These are phyloP conservation scores for Amanita pallidorosea DNA, from an alignment of 768 basidiomycete genomes.

Conservation along the genomic window DNA sequence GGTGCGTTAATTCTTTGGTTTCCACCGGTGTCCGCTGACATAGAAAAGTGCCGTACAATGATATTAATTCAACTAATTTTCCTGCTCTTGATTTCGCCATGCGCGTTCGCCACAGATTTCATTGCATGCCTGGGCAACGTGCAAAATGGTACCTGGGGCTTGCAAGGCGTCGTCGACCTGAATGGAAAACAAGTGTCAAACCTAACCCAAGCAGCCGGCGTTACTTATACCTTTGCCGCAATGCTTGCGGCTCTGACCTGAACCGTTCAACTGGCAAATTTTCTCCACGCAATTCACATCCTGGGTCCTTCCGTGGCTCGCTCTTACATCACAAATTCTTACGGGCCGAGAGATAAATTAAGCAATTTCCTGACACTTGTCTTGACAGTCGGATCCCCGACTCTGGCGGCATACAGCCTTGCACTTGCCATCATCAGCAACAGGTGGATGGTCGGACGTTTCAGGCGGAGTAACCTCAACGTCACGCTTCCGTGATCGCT, in stretches of 20 bases:
- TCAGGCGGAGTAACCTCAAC: slow-evolving; percentile 16
- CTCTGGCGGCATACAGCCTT: too few species aligned
- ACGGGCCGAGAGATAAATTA: slow-evolving; percentile 24
- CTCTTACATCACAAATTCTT: slow-evolving; percentile 14
- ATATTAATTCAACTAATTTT: too few species aligned
- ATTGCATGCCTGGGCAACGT: too few species aligned
- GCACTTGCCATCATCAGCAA: too few species aligned
- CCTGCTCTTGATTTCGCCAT: too few species aligned
- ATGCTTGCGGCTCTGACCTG: slow-evolving; percentile 15
- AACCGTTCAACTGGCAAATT: slow-evolving; percentile 19
- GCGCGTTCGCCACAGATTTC: too few species aligned
- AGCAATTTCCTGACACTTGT: slow-evolving; percentile 33
- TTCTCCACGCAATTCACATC: slow-evolving; percentile 12
- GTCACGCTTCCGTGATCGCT: slow-evolving; percentile 19
- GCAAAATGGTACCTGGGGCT: too few species aligned
- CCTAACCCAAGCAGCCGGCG: neutral
- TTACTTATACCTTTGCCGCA: neutral
- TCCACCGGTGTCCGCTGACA: too few species aligned
- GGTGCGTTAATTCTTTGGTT: too few species aligned
- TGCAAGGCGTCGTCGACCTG: neutral
- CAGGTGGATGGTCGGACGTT: slow-evolving; percentile 18
- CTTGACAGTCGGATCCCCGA: neutral
- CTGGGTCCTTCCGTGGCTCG: too few species aligned
- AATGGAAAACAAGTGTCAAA: neutral
- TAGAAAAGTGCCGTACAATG: too few species aligned